phyloP scores from a whole-genome alignment of 2,329 filamentous ascomycete species.

The Aspergillus ustus region DNA sequence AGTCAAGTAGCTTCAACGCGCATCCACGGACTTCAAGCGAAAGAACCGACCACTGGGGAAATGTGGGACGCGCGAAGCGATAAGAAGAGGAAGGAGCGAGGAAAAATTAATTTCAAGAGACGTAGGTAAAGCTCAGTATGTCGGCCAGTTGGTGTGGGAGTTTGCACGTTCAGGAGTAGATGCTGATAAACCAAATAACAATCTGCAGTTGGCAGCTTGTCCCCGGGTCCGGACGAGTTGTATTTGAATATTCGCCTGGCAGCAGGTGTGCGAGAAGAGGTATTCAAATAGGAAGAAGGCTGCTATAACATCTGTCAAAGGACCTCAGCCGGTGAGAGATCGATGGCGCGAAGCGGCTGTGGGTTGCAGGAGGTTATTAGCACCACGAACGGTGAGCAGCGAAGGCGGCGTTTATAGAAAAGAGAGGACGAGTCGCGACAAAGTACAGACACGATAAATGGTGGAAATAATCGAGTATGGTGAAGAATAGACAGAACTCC shows the following conservation, averaged over 20 bases:
- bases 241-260: conserved; percentile 3
- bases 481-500: conserved; percentile 12
- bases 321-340: conserved; percentile 20
- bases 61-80: conserved; percentile 32
- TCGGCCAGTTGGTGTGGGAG: conserved; percentile 13
- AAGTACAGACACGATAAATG: conserved; percentile 9
- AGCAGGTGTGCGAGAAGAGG: conserved; percentile 5
- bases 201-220: conserved; percentile 20
- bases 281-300: conserved; percentile 6
- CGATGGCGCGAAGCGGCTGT: conserved; percentile 27
- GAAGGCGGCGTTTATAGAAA: conserved; percentile 27
- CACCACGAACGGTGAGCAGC: conserved; percentile 23
- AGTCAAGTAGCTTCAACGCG: conserved; percentile 30
- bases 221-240: conserved; percentile 13
- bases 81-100: conserved; percentile 23
- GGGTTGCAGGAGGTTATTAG: conserved; percentile 24
- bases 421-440: conserved; percentile 13
- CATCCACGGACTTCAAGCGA: conserved; percentile 38
- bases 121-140: conserved; percentile 12
- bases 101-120: conserved; percentile 10
- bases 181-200: conserved; percentile 19
- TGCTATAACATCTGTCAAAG: conserved; percentile 20
- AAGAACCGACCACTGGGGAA: conserved; percentile 28
- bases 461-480: conserved; percentile 15
- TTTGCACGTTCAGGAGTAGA: conserved; percentile 23